Percentiles rank a stretch among this genome's conserved stretches.
Evolutionary conservation across 2,329 filamentous ascomycete species (phyloP).

Genomic region (Ilyonectria sp.): DNA sequence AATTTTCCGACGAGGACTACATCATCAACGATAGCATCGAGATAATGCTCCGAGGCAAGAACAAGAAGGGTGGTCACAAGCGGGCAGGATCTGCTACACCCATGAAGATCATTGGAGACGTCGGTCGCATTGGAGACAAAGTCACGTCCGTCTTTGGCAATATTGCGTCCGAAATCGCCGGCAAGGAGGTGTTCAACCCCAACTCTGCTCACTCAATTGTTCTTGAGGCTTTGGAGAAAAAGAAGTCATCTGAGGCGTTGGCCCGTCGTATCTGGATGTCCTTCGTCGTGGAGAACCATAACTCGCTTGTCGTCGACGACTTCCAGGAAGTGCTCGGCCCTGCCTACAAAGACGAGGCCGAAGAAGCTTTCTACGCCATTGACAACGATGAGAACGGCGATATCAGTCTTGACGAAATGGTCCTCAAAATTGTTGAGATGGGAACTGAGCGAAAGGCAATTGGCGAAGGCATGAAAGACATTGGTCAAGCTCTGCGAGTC

Average conservation of each 20-base stretch:
- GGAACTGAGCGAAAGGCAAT: constrained; percentile 91
- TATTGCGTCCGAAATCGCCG: constrained; percentile 93
- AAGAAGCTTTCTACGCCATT: constrained; percentile 85
- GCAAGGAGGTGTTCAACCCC: constrained; percentile 94
- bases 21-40: constrained; percentile 89
- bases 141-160: constrained; percentile 94
- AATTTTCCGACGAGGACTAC: constrained; percentile 93
- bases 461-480: constrained; percentile 94
- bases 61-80: constrained; percentile 53
- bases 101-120: constrained; percentile 82
- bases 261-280: constrained; percentile 98
- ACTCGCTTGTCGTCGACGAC: constrained; percentile 85
- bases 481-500: constrained; percentile 92
- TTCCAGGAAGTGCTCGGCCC: constrained; percentile 89
- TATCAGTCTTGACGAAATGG: constrained; percentile 95
- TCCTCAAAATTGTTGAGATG: constrained; percentile 87
- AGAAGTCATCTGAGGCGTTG: constrained; percentile 87
- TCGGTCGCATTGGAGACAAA: constrained; percentile 90
- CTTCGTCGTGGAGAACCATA: constrained; percentile 91
- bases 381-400: constrained; percentile 94
- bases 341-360: constrained; percentile 81
- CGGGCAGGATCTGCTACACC: constrained; percentile 78
- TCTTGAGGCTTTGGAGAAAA: constrained; percentile 89
- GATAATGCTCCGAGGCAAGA: constrained; percentile 73
- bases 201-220: constrained; percentile 93